Base-by-base conservation (phyloP, 106 monocot species). In the Platanthera zijinensis region DNA sequence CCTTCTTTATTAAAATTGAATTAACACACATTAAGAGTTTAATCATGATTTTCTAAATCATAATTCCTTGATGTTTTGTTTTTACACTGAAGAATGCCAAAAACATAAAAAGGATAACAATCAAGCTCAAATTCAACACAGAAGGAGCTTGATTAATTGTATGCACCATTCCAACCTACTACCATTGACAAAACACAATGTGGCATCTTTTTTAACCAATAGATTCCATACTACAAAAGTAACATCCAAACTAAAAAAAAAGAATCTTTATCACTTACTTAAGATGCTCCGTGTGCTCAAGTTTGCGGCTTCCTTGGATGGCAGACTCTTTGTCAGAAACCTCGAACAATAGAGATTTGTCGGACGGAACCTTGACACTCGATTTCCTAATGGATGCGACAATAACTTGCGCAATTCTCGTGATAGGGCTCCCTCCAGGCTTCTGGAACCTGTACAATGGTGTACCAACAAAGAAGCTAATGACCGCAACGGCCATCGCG, bases 231-330 rank as follows among this genome's bases (percentile, higher is more conserved):
- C 22, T 15, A 62, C 62, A 62, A 62, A 62, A 62, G 62, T 22
- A 21, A 62, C 8, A 62, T 21, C 5, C 18, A 22, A 19, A 53
- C 13, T 53, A 6, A n/a, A 62, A n/a, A 61, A 22, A 62, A 0
- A 22, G 22, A 48, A 25, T 5, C 18, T 69, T 79, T 9, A 53
- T 22, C 14, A 52, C 78, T 78, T 75, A 72, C 82, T 57, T 85
- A 13, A 86, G 47, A 10, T 79, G 52, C 12, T 82, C 73, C 3
- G 82, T 82, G 72, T 82, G 85, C 52, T 86, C 79, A 21, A 86
- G 85, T 76, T 86, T 86, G 47, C 85, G 85, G 79, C 85, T 86
- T 53, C 85, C 85, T 77, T 79, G 28, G 11, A 82, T 86, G 3
- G 79, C 76, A 73, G 85, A 82, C 51, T 85, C 85, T 49, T 82